Conservation (phyloP, 768 basidiomycete genomes). For the Tylopilus felleus region DNA sequence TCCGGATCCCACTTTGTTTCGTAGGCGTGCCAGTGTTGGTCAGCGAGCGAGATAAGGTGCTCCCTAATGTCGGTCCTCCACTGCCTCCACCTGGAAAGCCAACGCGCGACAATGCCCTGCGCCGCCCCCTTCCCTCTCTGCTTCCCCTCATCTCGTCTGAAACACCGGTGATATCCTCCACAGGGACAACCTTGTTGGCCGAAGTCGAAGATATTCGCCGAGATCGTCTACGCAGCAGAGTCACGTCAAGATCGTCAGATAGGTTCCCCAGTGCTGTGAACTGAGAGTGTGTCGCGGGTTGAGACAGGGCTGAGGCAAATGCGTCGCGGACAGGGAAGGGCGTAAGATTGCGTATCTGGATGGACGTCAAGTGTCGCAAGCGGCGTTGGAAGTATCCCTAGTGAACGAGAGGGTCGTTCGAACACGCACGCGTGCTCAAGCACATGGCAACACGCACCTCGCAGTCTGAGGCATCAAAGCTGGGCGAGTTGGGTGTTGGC, state of each 20-base stretch:
- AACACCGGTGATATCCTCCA: slow-evolving; percentile 40
- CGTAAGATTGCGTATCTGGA: slow-evolving; percentile 80
- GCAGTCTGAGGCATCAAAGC: slow-evolving; percentile 14
- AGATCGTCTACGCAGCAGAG: slow-evolving; percentile 53
- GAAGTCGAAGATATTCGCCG: slow-evolving; percentile 63
- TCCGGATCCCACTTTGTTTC: slow-evolving; percentile 42
- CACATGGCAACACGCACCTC: slow-evolving; percentile 13
- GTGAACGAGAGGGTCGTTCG: background rate
- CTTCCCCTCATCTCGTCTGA: slow-evolving; percentile 25
- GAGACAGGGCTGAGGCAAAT: slow-evolving; percentile 68
- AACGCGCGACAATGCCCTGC: slow-evolving; percentile 45
- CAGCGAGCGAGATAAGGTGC: slow-evolving; percentile 16
- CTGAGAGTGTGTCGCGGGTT: slow-evolving; percentile 61
- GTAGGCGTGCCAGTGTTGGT: slow-evolving; percentile 25
- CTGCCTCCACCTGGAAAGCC: slow-evolving; percentile 33
- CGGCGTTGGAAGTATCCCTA: slow-evolving; percentile 49
- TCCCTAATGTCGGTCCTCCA: slow-evolving; percentile 10
- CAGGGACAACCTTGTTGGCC: slow-evolving; percentile 40
- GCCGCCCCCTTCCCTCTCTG: slow-evolving; percentile 38
- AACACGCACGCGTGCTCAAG: background rate
- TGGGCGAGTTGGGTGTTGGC: slow-evolving; percentile 14
- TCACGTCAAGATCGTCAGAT: slow-evolving; percentile 69
- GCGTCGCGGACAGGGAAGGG: slow-evolving; percentile 76
- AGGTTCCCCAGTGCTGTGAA: slow-evolving; percentile 54
- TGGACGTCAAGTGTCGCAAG: slow-evolving; percentile 65